These are phyloP conservation scores for Tanacetum coccineum DNA, from an alignment of 129 eudicot species.

Conservation along the genomic window DNA sequence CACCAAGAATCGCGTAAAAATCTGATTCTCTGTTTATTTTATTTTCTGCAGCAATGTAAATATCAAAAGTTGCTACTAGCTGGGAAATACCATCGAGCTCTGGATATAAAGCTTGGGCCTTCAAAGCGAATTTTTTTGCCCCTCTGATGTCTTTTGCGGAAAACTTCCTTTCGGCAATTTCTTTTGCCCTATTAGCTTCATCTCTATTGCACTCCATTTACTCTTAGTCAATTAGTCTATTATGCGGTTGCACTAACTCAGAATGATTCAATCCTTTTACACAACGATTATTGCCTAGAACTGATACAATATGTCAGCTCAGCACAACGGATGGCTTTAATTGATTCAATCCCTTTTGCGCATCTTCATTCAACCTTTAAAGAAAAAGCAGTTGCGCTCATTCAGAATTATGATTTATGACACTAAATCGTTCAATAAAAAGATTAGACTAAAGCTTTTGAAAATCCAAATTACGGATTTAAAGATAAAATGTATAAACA, in stretches of 20 bases:
- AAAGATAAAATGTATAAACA: not conserved
- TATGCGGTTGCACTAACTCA: not conserved
- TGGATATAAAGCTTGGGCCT: constrained; percentile 75
- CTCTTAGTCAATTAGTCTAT: not conserved
- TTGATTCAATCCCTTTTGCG: constrained; percentile 9
- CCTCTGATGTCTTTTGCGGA: constrained; percentile 54
- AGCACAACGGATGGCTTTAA: constrained; percentile 1
- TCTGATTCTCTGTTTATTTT: constrained; percentile 59
- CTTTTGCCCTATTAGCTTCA: constrained; percentile 83
- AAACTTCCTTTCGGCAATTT: constrained; percentile 73
- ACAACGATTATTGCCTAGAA: not conserved
- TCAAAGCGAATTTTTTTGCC: constrained; percentile 70
- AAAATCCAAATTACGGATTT: constrained; percentile 6
- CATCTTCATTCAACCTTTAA: constrained; percentile 29
- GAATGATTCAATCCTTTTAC: constrained; percentile 7
- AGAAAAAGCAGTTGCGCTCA: not conserved
- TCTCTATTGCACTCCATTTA: constrained; percentile 90
- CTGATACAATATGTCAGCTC: not conserved
- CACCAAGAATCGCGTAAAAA: constrained; percentile 78
- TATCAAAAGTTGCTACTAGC: constrained; percentile 59
- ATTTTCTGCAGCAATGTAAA: constrained; percentile 61
- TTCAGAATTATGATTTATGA: constrained; percentile 15
- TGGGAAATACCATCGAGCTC: constrained; percentile 78
- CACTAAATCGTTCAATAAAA: not conserved
- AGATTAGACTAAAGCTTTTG: constrained; percentile 3